Base-by-base conservation (phyloP, 2,329 filamentous ascomycete species). In the Fusarium azukiicola region DNA sequence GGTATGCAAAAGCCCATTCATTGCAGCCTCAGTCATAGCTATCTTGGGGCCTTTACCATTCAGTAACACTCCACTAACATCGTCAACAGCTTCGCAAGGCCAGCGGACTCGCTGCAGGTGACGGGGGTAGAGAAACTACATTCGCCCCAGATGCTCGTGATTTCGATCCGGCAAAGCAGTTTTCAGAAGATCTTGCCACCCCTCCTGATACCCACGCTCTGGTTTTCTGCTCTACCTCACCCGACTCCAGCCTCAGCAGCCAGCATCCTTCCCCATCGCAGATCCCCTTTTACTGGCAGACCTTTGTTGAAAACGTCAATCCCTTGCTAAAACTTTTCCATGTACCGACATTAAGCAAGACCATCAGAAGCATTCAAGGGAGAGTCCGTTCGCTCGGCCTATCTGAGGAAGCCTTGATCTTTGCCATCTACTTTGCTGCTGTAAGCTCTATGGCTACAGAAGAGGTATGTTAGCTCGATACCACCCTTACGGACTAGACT, bases 201-300 rank as follows among this genome's bases (percentile, higher is more conserved):
- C 27, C 63, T 14, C 50, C 50, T 32, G 16, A 36, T 27, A 67
- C 54, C 21, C 54, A 71, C 16, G 38, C 40, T n/a, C 44, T 74
- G 42, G 56, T 56, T 16, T 66, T 76, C 7, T 66, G 64, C 56
- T 71, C 19, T 56, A 44, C 67, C 56, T 52, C 47, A 11, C 49
- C 49, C 21, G 56, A 69, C 47, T 44, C 23, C 2, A 32, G 46
- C 56, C 46, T 50, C 11, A 19, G 16, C 42, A 70, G 52, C 47
- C 32, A 38, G 47, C 75, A 71, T 23, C 75, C 73, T 32, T 71
- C 67, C 23, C 75, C 73, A 17, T 77, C 75, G 10, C 47, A 77
- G 49, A 71, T 77, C 17, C 73, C 73, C 9, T 77, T 77, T 58
- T 71, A 67, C 61, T 77, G 75, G 75, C 75, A 75, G 56, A 75